phyloP scores from a whole-genome alignment of 192 early-diverging fungal genomes.

The Coemansia furcata region DNA sequence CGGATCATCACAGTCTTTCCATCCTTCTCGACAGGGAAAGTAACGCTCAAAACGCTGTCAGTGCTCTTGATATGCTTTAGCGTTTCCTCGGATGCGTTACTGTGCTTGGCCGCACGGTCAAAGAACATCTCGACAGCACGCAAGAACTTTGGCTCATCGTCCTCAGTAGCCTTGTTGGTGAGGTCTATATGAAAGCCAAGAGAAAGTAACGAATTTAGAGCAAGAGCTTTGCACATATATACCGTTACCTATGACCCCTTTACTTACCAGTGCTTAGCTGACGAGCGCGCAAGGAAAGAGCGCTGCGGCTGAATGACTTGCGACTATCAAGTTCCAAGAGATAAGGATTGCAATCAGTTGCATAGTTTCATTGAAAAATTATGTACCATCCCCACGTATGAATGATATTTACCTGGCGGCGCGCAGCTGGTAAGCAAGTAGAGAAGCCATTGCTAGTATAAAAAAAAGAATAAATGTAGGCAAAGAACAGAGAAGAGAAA shows the following conservation, averaged over 20 bases:
- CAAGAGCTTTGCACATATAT: constrained; percentile 23
- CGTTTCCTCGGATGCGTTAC: constrained; percentile 58
- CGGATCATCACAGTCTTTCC: constrained; percentile 69
- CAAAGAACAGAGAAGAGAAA: background rate
- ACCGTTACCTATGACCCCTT: background rate
- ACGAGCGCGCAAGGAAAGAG: background rate
- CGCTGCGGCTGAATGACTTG: background rate
- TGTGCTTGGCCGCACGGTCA: constrained; percentile 69
- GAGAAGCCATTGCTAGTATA: constrained; percentile 3
- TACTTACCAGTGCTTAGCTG: constrained; percentile 5
- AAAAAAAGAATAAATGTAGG: background rate
- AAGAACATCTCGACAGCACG: constrained; percentile 69
- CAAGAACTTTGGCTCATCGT: constrained; percentile 69
- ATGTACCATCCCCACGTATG: background rate
- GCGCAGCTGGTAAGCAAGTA: constrained; percentile 19
- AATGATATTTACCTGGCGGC: constrained; percentile 10
- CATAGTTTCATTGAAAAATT: background rate
- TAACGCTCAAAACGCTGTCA: constrained; percentile 70
- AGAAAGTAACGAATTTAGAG: background rate
- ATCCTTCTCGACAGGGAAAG: constrained; percentile 72
- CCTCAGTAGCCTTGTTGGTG: constrained; percentile 55
- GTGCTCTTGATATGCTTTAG: constrained; percentile 69
- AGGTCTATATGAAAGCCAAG: constrained; percentile 9
- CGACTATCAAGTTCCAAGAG: background rate
- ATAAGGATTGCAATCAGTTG: constrained; percentile 1